Conservation (phyloP, 2,329 filamentous ascomycete species). For the Mariannaea sp. region DNA sequence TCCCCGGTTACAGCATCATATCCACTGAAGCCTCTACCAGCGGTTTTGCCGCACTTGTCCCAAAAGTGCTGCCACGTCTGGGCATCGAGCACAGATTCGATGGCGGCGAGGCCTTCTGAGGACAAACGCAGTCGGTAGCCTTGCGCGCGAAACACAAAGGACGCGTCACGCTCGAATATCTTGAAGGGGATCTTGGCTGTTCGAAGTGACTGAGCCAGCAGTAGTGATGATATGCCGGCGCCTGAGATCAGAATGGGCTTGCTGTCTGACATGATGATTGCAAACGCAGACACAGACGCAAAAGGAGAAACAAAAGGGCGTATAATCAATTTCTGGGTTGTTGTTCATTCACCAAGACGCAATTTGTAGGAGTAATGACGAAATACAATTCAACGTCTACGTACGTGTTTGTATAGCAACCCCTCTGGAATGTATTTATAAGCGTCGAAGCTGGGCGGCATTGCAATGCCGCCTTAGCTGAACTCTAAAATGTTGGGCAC, state of each 20-base stretch:
- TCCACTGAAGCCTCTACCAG: conserved; percentile 55
- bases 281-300: too few relatives aligned
- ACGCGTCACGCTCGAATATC: conserved; percentile 61
- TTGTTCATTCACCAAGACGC: too few relatives aligned
- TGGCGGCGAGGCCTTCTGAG: conserved; percentile 60
- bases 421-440: too few relatives aligned
- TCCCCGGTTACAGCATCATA: conserved; percentile 61
- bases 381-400: too few relatives aligned
- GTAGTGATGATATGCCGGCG: conserved; percentile 49
- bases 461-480: too few relatives aligned
- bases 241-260: conserved; percentile 51
- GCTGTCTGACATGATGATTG: conserved; percentile 22
- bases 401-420: too few relatives aligned
- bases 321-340: too few relatives aligned
- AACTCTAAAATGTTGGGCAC: too few relatives aligned
- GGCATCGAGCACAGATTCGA: conserved; percentile 60
- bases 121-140: conserved; percentile 66
- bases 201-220: conserved; percentile 51
- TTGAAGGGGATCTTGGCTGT: conserved; percentile 52
- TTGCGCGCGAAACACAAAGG: conserved; percentile 60
- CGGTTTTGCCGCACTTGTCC: conserved; percentile 63
- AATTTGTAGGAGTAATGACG: too few relatives aligned
- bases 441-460: too few relatives aligned
- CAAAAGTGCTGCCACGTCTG: conserved; percentile 59
- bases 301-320: too few relatives aligned